phyloP scores from a whole-genome alignment of 2,329 filamentous ascomycete species.

The Myriosclerotinia scirpicola region DNA sequence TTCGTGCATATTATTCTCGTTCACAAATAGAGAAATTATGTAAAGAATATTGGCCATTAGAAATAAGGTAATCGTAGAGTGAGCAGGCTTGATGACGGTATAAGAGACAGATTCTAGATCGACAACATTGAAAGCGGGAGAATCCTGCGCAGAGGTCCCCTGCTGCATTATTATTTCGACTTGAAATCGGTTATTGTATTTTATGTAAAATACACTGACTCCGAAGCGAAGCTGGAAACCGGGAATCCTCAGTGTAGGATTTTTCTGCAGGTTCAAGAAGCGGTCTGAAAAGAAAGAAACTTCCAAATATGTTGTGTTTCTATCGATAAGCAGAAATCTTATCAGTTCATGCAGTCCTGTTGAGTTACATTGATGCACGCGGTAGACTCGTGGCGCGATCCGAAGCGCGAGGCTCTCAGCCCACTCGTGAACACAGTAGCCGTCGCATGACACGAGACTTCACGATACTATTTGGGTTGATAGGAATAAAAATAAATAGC shows the following conservation, averaged over 20 bases:
- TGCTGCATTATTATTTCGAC: neutral
- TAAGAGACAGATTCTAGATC: neutral
- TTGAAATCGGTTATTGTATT: neutral
- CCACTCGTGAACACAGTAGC: no score
- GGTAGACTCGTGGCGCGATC: neutral
- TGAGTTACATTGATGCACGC: neutral
- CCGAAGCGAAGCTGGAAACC: neutral
- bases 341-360: neutral
- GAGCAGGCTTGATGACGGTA: neutral
- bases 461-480: neutral
- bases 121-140: neutral
- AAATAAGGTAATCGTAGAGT: neutral
- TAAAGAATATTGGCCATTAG: neutral
- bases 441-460: neutral
- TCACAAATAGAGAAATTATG: neutral
- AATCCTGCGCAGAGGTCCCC: neutral
- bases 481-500: neutral
- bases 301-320: neutral
- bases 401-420: neutral
- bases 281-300: neutral
- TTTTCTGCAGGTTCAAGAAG: neutral
- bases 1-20: neutral
- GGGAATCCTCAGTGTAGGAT: neutral
- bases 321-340: neutral
- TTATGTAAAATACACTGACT: neutral